Percentiles rank a stretch among this genome's conserved stretches.
Conservation (phyloP, 345 rosid genomes). For the Psidium friedrichsthalianum region DNA sequence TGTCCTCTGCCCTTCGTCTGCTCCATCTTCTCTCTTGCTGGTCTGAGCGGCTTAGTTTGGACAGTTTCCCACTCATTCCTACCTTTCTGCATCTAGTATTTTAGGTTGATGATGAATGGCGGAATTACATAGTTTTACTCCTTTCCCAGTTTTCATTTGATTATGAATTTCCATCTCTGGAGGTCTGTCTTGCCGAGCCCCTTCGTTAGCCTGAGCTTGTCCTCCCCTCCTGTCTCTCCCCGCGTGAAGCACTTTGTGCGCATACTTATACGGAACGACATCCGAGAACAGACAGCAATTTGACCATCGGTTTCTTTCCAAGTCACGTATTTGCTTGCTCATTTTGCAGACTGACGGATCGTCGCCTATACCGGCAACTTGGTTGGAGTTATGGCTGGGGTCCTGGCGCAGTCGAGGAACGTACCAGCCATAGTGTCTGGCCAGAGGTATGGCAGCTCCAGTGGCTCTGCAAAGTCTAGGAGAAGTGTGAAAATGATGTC, state of each 20-base stretch:
- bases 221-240: background rate
- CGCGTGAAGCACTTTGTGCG: background rate
- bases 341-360: background rate
- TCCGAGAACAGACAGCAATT: background rate
- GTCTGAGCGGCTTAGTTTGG: background rate
- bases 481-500: conserved; percentile 35
- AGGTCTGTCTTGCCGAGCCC: background rate
- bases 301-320: background rate
- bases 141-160: background rate
- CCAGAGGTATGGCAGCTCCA: conserved; percentile 25
- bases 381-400: conserved; percentile 46
- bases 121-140: background rate
- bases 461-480: conserved; percentile 35
- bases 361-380: background rate
- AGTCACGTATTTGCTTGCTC: background rate
- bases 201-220: background rate
- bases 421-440: conserved; percentile 27
- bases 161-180: background rate
- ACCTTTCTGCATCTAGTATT: background rate
- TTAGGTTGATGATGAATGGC: background rate
- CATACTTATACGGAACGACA: background rate
- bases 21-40: background rate
- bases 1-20: background rate
- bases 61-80: background rate
- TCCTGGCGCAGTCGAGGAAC: conserved; percentile 44